Conservation (phyloP, 2,329 filamentous ascomycete species). For the Aspergillus ustus region DNA sequence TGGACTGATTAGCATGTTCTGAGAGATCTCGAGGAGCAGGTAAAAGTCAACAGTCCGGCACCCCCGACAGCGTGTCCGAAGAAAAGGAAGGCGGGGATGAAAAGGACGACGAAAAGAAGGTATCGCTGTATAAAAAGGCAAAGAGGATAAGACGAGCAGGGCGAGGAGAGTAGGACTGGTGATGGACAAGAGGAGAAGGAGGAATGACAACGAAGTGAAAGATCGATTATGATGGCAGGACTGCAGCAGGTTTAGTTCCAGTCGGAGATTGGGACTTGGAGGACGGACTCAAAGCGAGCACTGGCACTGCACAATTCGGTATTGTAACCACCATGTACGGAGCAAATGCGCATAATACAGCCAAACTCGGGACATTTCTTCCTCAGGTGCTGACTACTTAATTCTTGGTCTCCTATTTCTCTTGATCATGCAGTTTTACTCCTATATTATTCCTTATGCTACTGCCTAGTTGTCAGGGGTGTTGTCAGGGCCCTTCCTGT, state of each 20-base stretch:
- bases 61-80: conserved; percentile 19
- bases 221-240: conserved; percentile 5
- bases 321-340: neutral
- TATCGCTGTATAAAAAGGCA: conserved; percentile 5
- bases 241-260: conserved; percentile 6
- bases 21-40: conserved; percentile 9
- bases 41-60: conserved; percentile 10
- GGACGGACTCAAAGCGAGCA: neutral
- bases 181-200: neutral
- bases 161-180: neutral
- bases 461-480: conserved; percentile 8
- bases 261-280: neutral
- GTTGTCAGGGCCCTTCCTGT: neutral
- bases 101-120: conserved; percentile 11
- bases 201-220: conserved; percentile 6
- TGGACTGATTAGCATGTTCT: conserved; percentile 33
- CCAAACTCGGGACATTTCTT: neutral
- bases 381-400: neutral
- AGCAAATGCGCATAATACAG: conserved; percentile 7
- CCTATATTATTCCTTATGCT: conserved; percentile 9
- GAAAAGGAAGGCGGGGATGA: conserved; percentile 5
- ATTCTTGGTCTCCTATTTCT: neutral
- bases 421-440: neutral
- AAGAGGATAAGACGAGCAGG: neutral
- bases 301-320: neutral